Evolutionary conservation across 2,329 filamentous ascomycete species (phyloP), one percentile per base, ranked within the genome.

Genomic region (Aspergillus sp.): DNA sequence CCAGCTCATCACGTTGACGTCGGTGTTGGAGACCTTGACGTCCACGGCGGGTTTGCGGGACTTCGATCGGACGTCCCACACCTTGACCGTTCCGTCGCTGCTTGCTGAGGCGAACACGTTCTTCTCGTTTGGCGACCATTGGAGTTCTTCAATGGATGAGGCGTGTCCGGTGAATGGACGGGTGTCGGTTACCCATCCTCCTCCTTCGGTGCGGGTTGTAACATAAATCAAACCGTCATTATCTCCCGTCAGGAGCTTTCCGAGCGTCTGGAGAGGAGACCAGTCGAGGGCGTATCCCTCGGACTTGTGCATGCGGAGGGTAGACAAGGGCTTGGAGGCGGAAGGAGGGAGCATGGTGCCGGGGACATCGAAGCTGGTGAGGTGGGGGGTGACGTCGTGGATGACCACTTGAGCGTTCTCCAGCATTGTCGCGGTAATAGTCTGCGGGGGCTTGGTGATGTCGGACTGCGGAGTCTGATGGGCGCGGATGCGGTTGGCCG

Each of bases 211-310:
- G 57, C 91, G 84, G 7, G 91, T 92, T 1, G 93, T 97, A 59
- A 88, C 82, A 76, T 92, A 98, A 71, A 99, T 97, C 60, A 89
- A 81, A 58, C 95, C 95, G 64, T 93, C 84, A 71, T 93, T 91
- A 76, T 99, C 95, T 62, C 95, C 95, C 0, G 93, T 97, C 46
- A 96, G 78, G 3, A 99, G 86, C 76, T 93, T 95, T 58, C 93
- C 93, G 47, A 87, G 83, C 0, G 91, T 86, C 46, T 90, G 83
- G 9, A 91, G 74, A 1, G 91, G 90, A 24, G 93, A 96, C 95
- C 95, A 99, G 77, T 97, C 95, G n/a, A 99, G 77, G 0, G 91
- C 95, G 74, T 98, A 99, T 49, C 95, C 95, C 80, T 99, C 95
- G 12, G 87, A 80, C 78, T 93, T 93, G 83, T 99, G 95, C 66